Conservation (phyloP, 208 protist species). For the Trypanosoma scelopori region DNA sequence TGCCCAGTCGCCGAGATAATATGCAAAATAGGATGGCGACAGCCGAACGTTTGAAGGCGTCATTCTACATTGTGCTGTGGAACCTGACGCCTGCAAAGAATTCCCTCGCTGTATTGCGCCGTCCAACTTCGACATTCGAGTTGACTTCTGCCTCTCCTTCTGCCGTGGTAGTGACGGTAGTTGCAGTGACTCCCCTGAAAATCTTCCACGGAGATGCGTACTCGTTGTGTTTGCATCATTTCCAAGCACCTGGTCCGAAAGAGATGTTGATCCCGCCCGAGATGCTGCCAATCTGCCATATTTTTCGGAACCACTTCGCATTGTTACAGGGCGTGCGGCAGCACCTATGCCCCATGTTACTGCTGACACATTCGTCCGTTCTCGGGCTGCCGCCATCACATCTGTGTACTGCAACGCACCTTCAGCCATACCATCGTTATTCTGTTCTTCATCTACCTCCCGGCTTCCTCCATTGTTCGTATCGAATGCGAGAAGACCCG, state of each 20-base stretch:
- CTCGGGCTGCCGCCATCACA: conserved; percentile 26
- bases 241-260: background rate
- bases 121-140: background rate
- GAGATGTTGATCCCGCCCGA: background rate
- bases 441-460: background rate
- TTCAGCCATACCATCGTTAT: conserved; percentile 7
- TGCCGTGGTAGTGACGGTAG: too few species aligned
- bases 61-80: background rate
- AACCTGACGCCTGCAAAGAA: too few species aligned
- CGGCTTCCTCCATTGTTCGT: background rate
- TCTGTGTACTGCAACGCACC: conserved; percentile 18
- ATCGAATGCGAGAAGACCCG: conserved; percentile 7
- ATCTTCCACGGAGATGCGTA: too few species aligned
- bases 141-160: background rate
- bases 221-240: background rate
- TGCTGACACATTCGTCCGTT: conserved; percentile 29
- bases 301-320: conserved; percentile 2
- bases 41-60: background rate
- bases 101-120: too few species aligned
- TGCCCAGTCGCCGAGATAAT: conserved; percentile 67
- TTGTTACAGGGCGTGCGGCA: conserved; percentile 33
- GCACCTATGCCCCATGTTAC: conserved; percentile 72
- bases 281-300: background rate
- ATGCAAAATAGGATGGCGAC: conserved; percentile 21
- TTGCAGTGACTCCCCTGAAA: too few species aligned